Evolutionary conservation across 2,329 filamentous ascomycete species (phyloP).

Genomic region (Fusarium sp.): DNA sequence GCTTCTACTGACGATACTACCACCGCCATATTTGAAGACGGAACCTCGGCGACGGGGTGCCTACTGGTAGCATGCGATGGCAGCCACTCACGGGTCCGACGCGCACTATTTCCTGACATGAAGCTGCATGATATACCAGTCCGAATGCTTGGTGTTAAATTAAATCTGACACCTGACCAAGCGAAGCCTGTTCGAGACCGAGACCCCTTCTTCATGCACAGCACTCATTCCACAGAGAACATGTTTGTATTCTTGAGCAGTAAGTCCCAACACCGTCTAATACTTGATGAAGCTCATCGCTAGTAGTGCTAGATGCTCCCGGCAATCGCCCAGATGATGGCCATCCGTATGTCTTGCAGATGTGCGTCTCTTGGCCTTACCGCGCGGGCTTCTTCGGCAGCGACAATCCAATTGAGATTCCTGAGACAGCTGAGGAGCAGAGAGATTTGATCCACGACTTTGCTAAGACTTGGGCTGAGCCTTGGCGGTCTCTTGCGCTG

Average conservation of each 20-base stretch:
- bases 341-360: slow-evolving; percentile 59
- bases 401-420: slow-evolving; percentile 53
- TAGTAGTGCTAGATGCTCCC: slow-evolving; percentile 61
- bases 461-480: slow-evolving; percentile 61
- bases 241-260: slow-evolving; percentile 65
- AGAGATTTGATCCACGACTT: slow-evolving; percentile 57
- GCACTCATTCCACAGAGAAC: slow-evolving; percentile 62
- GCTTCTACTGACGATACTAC: slow-evolving; percentile 49
- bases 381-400: slow-evolving; percentile 51
- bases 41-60: slow-evolving; percentile 54
- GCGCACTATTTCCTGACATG: slow-evolving; percentile 51
- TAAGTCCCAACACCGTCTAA: slow-evolving; percentile 40
- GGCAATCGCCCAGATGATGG: slow-evolving; percentile 52
- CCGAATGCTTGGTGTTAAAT: slow-evolving; percentile 60
- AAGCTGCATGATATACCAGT: slow-evolving; percentile 59
- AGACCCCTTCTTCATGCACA: slow-evolving; percentile 67
- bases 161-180: slow-evolving; percentile 55
- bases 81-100: slow-evolving; percentile 57
- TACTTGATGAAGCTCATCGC: rapidly evolving
- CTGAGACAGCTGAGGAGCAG: slow-evolving; percentile 53
- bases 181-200: slow-evolving; percentile 57
- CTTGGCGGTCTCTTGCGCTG: slow-evolving; percentile 58
- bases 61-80: slow-evolving; percentile 66
- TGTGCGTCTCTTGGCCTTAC: slow-evolving; percentile 65
- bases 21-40: slow-evolving; percentile 61